Conservation (phyloP, 441 rosid genomes). For the Euphorbia corollata region DNA sequence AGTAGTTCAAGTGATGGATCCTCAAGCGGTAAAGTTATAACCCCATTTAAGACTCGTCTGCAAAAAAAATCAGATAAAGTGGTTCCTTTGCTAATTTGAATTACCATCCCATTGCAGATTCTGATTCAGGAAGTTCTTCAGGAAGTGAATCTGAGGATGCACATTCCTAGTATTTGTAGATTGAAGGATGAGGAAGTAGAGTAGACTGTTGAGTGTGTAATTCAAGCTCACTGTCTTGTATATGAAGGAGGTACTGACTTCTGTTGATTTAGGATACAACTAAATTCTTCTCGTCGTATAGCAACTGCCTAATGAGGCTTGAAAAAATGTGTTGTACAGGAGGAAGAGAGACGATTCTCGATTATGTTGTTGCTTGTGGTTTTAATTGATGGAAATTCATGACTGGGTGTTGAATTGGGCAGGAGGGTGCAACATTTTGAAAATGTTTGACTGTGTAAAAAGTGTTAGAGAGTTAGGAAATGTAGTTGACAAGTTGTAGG, state of each 20-base stretch:
- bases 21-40: slow-evolving; percentile 59
- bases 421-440: slow-evolving; percentile 8
- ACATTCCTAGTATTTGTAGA: slow-evolving; percentile 30
- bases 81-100: slow-evolving; percentile 6
- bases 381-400: background rate
- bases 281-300: background rate
- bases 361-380: slow-evolving; percentile 9
- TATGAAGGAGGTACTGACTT: slow-evolving; percentile 20
- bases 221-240: background rate
- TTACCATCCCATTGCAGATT: slow-evolving; percentile 37
- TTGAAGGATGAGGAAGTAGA: slow-evolving; percentile 2
- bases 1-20: slow-evolving; percentile 72
- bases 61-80: background rate
- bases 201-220: background rate
- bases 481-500: slow-evolving; percentile 17
- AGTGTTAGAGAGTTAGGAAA: slow-evolving; percentile 18
- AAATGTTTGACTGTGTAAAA: slow-evolving; percentile 16
- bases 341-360: slow-evolving; percentile 9
- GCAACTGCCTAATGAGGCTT: slow-evolving; percentile 1
- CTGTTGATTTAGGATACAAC: slow-evolving; percentile 1
- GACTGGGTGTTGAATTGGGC: background rate
- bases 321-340: slow-evolving; percentile 23
- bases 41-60: background rate
- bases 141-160: slow-evolving; percentile 89
- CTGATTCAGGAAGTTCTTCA: slow-evolving; percentile 85